Percentiles rank a stretch among this genome's conserved stretches.
phyloP scores from a whole-genome alignment of 352 stramenopile genomes.

The Saprolegnia diclina region DNA sequence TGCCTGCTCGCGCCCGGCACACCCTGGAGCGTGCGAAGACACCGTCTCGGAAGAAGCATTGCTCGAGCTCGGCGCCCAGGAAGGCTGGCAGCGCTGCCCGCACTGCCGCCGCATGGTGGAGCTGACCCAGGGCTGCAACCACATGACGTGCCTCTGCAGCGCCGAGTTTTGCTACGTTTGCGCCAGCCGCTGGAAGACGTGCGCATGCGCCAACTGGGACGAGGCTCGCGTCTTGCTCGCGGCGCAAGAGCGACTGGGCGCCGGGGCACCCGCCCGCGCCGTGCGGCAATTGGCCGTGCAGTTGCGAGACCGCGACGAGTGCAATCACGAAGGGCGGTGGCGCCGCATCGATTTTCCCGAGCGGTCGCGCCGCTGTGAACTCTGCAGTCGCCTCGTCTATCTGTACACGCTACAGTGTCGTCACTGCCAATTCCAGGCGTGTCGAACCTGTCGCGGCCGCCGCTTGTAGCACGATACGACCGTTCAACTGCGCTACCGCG shows the following conservation, averaged over 20 bases:
- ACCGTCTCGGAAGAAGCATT: neutral
- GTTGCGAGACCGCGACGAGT: neutral
- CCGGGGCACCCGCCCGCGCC: too few relatives aligned
- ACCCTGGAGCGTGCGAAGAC: neutral
- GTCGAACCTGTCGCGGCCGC: neutral
- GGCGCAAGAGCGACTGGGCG: neutral
- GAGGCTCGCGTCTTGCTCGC: neutral
- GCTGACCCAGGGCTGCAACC: slow-evolving; percentile 5
- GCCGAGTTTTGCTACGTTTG: slow-evolving; percentile 11
- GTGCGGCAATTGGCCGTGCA: neutral
- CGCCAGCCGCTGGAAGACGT: neutral
- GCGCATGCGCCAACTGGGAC: neutral
- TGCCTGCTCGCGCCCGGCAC: neutral
- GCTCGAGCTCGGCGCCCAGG: neutral
- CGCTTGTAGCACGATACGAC: neutral
- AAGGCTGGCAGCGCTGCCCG: neutral
- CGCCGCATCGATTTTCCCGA: neutral
- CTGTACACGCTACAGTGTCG: neutral
- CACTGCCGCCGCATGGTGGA: slow-evolving; percentile 10
- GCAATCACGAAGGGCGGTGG: neutral
- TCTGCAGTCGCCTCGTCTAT: neutral
- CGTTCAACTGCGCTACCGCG: too few relatives aligned
- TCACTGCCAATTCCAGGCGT: neutral
- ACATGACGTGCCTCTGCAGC: slow-evolving; percentile 18
- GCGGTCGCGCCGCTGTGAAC: neutral